Conservation (phyloP, 2,329 filamentous ascomycete genomes). For the Leptographium procerum region DNA sequence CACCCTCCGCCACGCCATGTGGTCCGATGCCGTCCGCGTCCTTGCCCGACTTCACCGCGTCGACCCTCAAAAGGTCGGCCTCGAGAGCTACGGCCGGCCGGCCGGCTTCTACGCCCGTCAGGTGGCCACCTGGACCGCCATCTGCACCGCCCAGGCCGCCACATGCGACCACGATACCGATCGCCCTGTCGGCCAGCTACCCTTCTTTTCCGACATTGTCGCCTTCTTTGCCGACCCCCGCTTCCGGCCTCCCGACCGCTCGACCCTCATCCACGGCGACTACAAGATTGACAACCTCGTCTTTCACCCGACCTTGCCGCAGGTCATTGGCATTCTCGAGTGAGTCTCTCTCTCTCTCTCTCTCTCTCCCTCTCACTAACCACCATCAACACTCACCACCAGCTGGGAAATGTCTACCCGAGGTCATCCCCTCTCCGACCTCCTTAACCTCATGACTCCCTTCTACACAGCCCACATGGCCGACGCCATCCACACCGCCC, state of each 20-base stretch:
- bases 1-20: slow-evolving; percentile 58
- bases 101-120: slow-evolving; percentile 78
- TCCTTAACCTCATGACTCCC: slow-evolving; percentile 63
- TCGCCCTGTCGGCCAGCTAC: slow-evolving; percentile 67
- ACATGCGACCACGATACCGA: slow-evolving; percentile 67
- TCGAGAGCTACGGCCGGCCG: slow-evolving; percentile 62
- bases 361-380: neutral
- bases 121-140: slow-evolving; percentile 67
- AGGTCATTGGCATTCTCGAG: slow-evolving; percentile 88
- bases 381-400: no score
- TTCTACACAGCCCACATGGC: slow-evolving; percentile 27
- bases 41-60: slow-evolving; percentile 79
- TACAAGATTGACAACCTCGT: slow-evolving; percentile 91
- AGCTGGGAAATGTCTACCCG: slow-evolving; percentile 97
- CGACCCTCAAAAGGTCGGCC: slow-evolving; percentile 50
- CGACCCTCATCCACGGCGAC: slow-evolving; percentile 80
- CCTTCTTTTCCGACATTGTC: slow-evolving; percentile 71
- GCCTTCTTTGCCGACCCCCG: slow-evolving; percentile 60
- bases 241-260: slow-evolving; percentile 65
- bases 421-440: slow-evolving; percentile 86
- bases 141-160: slow-evolving; percentile 67
- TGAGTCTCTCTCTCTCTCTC: slow-evolving; percentile 23
- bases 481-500: slow-evolving; percentile 17
- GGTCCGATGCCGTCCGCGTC: slow-evolving; percentile 72
- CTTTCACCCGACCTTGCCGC: slow-evolving; percentile 78